Conservation (phyloP, 2,329 filamentous ascomycete genomes). For the Alternaria sp. region DNA sequence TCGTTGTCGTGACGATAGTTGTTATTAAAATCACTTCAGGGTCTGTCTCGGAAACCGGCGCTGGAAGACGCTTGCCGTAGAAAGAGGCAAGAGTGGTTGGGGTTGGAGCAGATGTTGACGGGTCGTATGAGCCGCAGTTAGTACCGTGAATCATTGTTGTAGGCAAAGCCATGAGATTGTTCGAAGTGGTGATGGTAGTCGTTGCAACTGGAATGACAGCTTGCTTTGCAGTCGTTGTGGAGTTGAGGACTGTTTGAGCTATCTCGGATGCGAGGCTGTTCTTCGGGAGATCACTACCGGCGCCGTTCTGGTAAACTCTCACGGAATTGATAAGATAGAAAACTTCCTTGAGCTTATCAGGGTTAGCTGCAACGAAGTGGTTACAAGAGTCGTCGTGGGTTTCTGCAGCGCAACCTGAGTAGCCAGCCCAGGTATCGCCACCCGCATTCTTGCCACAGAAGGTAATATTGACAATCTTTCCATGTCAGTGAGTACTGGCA, state of each 20-base stretch:
- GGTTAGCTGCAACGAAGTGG: slow-evolving; percentile 30
- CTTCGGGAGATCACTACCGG: neutral
- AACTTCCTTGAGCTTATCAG: slow-evolving; percentile 29
- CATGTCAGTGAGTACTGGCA: neutral
- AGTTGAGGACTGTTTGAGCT: neutral
- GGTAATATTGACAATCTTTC: slow-evolving; percentile 55
- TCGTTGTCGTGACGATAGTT: neutral
- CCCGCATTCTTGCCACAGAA: slow-evolving; percentile 55
- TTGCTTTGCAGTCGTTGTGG: neutral
- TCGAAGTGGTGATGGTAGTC: neutral
- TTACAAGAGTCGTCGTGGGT: slow-evolving; percentile 57
- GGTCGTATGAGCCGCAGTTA: neutral
- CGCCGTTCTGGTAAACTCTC: slow-evolving; percentile 13
- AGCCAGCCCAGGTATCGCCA: slow-evolving; percentile 60
- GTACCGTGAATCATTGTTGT: neutral
- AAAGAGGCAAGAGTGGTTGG: neutral
- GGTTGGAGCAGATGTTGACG: neutral
- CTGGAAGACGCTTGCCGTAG: neutral
- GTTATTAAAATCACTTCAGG: neutral
- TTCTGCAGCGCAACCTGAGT: slow-evolving; percentile 12
- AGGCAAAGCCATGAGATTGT: neutral
- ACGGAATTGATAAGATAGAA: slow-evolving; percentile 33
- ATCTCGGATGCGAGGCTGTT: neutral
- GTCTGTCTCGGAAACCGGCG: no score
- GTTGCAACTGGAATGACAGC: neutral